These are phyloP conservation scores for Backusella tuberculispora DNA, from an alignment of 192 early-diverging fungal species.

Conservation along the genomic window DNA sequence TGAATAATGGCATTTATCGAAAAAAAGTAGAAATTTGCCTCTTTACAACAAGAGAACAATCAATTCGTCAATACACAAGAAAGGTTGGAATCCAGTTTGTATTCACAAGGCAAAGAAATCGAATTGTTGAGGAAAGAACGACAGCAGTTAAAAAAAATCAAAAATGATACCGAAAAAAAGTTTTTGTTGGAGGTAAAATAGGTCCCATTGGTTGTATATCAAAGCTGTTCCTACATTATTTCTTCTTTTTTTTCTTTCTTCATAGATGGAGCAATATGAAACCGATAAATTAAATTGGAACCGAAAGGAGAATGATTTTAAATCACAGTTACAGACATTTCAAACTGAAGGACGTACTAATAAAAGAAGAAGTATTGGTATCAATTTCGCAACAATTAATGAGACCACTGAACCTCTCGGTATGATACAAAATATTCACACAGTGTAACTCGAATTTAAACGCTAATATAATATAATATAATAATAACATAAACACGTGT, in stretches of 20 bases:
- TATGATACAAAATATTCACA: neutral
- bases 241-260: neutral
- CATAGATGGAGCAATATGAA: conserved; percentile 42
- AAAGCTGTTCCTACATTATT: neutral
- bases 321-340: conserved; percentile 16
- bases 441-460: conserved; percentile 7
- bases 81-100: conserved; percentile 49
- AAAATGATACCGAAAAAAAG: conserved; percentile 49
- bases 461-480: neutral
- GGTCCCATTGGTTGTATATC: neutral
- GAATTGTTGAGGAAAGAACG: conserved; percentile 41
- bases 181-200: conserved; percentile 33
- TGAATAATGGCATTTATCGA: neutral
- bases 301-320: conserved; percentile 47
- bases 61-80: conserved; percentile 21
- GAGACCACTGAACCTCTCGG: neutral
- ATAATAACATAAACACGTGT: conserved; percentile 11
- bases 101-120: conserved; percentile 45
- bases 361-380: conserved; percentile 38
- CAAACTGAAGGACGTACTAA: conserved; percentile 32
- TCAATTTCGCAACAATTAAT: neutral
- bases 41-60: conserved; percentile 27
- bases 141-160: conserved; percentile 33
- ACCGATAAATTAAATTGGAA: conserved; percentile 46
- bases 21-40: conserved; percentile 20